These are phyloP conservation scores for Solanum hybrid DNA, from an alignment of 305 asterid species.

Conservation along the genomic window DNA sequence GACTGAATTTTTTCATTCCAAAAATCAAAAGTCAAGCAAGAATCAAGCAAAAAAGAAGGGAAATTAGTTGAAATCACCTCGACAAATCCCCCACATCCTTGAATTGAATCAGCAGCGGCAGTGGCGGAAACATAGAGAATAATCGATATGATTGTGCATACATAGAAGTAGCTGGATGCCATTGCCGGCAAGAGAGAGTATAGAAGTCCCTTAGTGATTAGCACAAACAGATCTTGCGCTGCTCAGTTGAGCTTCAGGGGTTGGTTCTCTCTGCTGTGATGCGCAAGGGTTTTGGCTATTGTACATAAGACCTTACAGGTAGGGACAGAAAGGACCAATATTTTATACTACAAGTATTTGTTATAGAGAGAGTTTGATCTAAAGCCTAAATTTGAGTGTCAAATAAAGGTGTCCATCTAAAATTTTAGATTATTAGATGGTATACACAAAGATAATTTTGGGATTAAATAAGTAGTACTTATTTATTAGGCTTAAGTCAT, in stretches of 20 bases:
- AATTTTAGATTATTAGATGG: not conserved
- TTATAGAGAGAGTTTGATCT: not conserved
- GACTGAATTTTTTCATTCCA: not conserved
- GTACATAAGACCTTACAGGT: not conserved
- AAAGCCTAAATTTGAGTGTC: not conserved
- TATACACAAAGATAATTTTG: not conserved
- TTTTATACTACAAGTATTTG: not conserved
- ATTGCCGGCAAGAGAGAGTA: not conserved
- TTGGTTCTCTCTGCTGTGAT: not conserved
- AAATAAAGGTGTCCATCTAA: not conserved
- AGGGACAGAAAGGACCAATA: not conserved
- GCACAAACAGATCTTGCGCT: not conserved
- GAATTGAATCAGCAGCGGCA: conserved; percentile 59
- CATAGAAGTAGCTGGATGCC: not conserved
- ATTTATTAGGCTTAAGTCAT: not conserved
- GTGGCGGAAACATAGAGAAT: conserved; percentile 16
- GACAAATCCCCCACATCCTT: conserved; percentile 96
- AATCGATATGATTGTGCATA: not conserved
- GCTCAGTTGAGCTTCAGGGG: not conserved
- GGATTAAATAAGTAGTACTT: not conserved
- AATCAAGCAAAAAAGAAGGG: not conserved
- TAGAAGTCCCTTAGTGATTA: not conserved
- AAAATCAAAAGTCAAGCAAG: not conserved
- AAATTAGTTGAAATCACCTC: conserved; percentile 39
- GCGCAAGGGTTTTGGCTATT: not conserved